Evolutionary conservation across 2,329 filamentous ascomycete genomes (phyloP), one percentile per base, ranked within the genome.

Genomic region (Pseudovirgaria hyperparasitica): DNA sequence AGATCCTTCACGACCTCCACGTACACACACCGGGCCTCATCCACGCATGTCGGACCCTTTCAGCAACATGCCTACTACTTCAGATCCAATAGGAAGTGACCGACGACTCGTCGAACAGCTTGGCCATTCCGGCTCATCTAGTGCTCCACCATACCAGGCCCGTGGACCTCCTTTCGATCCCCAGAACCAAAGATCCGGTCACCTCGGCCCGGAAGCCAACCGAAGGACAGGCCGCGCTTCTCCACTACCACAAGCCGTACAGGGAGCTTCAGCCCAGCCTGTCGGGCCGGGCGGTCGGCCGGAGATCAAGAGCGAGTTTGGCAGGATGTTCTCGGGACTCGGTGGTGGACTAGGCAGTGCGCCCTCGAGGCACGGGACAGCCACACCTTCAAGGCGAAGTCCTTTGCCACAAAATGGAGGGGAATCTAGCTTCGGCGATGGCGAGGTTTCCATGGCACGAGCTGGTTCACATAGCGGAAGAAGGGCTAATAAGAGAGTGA

Each of bases 281-380:
- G 69, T 80, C 28, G 82, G 80, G 4, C 82, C 84, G 5, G 72
- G 75, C 9, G 80, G 77, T 10, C 85, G 93, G 50, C 80, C 84
- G 8, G 80, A 80, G 22, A 92, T 94, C 46, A 93, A 94, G 63
- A 92, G 76, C 48, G 87, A 94, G 50, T 86, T 94, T 49, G 86
- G 86, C 16, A 76, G 84, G 35, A 92, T 94, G 67, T 94, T 93
- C 55, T 84, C 82, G 11, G 87, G 87, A n/a, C 84, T 96, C 39
- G 86, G 75, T 10, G 76, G 72, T 49, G 75, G 75, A 19, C 62
- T 76, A 11, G 70, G 71, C 16, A 65, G 63, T 35, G 56, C 58
- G 16, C 63, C 51, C n/a, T 55, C 59, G 19, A 59, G 52, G n/a
- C 65, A 63, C 37, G 62, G 63, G 10, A 58, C 58, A 8, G 59